These are phyloP conservation scores for Saturnispora serradocipensis DNA, from an alignment of 805 yeast genomes.

Conservation along the genomic window DNA sequence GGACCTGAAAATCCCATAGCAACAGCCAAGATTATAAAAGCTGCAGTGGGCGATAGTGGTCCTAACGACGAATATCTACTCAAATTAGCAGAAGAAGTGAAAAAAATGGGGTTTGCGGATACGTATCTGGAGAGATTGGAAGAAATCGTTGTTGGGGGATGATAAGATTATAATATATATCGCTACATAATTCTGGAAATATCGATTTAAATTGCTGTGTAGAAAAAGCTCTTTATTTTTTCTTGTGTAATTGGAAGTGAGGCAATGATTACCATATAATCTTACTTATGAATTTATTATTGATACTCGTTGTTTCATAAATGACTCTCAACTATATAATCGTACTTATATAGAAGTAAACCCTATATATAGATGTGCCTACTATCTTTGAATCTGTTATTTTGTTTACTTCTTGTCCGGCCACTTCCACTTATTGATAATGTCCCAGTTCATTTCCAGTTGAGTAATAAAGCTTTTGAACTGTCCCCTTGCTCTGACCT, in stretches of 20 bases:
- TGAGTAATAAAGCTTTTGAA: conserved; percentile 18
- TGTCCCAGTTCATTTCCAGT: conserved; percentile 24
- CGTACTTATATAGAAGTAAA: background rate
- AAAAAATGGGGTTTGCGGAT: conserved; percentile 34
- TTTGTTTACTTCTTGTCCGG: conserved; percentile 14
- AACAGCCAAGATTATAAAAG: conserved; percentile 54
- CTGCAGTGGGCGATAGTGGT: conserved; percentile 73
- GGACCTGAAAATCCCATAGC: conserved; percentile 62
- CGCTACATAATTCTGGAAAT: background rate
- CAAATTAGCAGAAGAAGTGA: conserved; percentile 42
- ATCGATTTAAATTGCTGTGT: too few relatives aligned
- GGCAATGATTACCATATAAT: background rate
- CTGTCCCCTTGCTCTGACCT: conserved; percentile 12
- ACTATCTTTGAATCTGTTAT: background rate
- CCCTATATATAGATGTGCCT: background rate
- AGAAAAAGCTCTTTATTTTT: too few relatives aligned
- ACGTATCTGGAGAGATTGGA: conserved; percentile 30
- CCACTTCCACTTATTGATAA: conserved; percentile 27
- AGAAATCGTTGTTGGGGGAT: conserved; percentile 5
- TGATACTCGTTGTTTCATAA: too few relatives aligned
- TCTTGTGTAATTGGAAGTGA: background rate
- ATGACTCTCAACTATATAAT: background rate
- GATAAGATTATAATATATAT: too few relatives aligned
- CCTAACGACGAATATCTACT: conserved; percentile 62
- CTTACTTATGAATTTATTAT: background rate